A percentile compares a stretch with the other conserved stretches of the same genome.
Conservation (phyloP, 2,329 filamentous ascomycete genomes). For the Pyricularia grisea region DNA sequence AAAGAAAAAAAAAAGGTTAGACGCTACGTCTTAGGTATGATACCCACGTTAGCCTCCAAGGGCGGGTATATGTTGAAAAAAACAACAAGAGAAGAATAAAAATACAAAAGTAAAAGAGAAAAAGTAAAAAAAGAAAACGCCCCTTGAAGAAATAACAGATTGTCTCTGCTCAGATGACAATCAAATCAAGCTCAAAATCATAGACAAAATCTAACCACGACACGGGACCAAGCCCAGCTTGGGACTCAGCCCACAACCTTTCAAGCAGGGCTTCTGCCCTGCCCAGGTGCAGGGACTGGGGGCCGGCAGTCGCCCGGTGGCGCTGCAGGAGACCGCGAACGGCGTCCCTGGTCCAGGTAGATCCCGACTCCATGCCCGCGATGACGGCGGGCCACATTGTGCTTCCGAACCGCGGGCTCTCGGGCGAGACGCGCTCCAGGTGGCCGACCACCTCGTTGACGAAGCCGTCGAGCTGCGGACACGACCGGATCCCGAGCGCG, state of each 20-base stretch:
- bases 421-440: background rate
- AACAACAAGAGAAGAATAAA: background rate
- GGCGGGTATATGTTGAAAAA: background rate
- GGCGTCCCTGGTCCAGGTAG: background rate
- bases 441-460: background rate
- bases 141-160: background rate
- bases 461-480: background rate
- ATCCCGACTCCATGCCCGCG: background rate
- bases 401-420: background rate
- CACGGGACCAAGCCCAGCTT: background rate
- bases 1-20: background rate
- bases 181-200: background rate
- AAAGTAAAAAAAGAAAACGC: background rate
- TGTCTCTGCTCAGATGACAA: background rate
- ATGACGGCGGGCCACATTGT: background rate
- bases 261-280: background rate
- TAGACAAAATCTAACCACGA: background rate
- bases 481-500: background rate
- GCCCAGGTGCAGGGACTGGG: background rate
- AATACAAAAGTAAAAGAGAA: too few relatives aligned
- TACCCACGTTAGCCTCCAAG: background rate
- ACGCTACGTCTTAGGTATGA: background rate
- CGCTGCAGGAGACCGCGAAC: background rate
- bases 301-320: background rate
- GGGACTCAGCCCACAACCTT: background rate